These are phyloP conservation scores for Scenedesmus sp. DNA, from an alignment of 163 green algal species.

Conservation along the genomic window DNA sequence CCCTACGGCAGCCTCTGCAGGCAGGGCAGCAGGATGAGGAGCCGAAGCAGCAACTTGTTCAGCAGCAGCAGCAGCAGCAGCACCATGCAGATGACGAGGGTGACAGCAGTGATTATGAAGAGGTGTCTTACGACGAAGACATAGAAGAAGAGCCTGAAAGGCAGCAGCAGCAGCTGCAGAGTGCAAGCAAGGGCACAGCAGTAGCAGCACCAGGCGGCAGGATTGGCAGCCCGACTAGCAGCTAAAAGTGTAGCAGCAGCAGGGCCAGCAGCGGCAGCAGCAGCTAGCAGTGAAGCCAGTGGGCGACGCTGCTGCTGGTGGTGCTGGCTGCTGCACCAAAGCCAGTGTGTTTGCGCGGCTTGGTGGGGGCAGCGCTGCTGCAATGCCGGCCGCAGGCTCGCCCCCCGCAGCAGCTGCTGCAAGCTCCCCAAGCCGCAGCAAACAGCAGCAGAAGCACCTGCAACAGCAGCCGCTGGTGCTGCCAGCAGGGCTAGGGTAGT, in stretches of 20 bases:
- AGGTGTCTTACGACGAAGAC: slow-evolving; percentile 5
- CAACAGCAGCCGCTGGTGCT: too few species aligned
- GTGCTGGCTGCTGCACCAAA: background rate
- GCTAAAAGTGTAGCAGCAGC: background rate
- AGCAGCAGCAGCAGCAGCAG: too few species aligned
- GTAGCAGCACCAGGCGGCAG: slow-evolving; percentile 4
- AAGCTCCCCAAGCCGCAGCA: background rate
- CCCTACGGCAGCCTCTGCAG: background rate
- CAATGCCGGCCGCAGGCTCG: background rate
- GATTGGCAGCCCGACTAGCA: background rate
- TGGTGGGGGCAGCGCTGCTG: background rate
- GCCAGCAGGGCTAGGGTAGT: background rate
- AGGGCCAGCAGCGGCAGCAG: slow-evolving; percentile 24
- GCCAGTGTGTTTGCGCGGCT: background rate
- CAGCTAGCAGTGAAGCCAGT: background rate
- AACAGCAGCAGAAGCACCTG: slow-evolving; percentile 2
- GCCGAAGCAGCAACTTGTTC: too few species aligned
- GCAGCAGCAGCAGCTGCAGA: background rate
- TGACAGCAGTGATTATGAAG: slow-evolving; percentile 31
- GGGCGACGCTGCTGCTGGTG: background rate
- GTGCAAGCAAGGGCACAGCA: background rate
- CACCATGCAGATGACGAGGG: background rate
- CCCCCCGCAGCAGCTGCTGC: background rate
- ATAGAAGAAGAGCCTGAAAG: background rate
- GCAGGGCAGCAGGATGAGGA: background rate